Conservation (phyloP, 768 basidiomycete genomes). For the Tulasnella sp. region DNA sequence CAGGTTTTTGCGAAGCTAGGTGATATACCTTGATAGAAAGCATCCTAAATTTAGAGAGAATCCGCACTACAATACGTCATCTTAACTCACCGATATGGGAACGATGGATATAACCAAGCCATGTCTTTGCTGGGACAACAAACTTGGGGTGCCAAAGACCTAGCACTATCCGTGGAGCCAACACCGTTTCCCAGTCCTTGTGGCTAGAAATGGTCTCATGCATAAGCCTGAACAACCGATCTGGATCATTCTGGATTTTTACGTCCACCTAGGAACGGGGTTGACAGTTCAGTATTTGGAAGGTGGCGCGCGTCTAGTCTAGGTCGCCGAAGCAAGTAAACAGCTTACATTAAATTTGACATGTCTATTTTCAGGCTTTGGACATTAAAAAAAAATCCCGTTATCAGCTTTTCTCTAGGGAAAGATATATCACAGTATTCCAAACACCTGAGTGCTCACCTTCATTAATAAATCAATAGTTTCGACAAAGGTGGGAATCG, state of each 20-base stretch:
- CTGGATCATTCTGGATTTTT: slow-evolving; percentile 85
- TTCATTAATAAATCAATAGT: slow-evolving; percentile 69
- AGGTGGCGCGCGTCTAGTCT: slow-evolving; percentile 2
- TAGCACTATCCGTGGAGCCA: slow-evolving; percentile 69
- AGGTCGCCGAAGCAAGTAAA: neutral
- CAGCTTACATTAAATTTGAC: slow-evolving; percentile 31
- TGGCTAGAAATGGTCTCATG: slow-evolving; percentile 50
- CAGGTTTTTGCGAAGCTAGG: slow-evolving; percentile 61
- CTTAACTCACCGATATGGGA: slow-evolving; percentile 53
- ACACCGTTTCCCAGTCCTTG: slow-evolving; percentile 53
- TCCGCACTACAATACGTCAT: neutral
- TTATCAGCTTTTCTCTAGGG: no score
- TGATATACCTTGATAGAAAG: slow-evolving; percentile 28
- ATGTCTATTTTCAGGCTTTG: slow-evolving; percentile 23
- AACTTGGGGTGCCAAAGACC: slow-evolving; percentile 91
- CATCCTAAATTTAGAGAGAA: slow-evolving; percentile 1
- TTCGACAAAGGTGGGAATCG: slow-evolving; percentile 83
- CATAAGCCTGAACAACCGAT: slow-evolving; percentile 71
- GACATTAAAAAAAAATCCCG: neutral
- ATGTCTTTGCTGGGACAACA: slow-evolving; percentile 55
- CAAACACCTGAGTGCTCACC: slow-evolving; percentile 28
- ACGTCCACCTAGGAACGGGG: slow-evolving; percentile 82
- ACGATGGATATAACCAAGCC: slow-evolving; percentile 70
- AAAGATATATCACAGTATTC: neutral
- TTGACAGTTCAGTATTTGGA: slow-evolving; percentile 58